Evolutionary conservation across 2,329 filamentous ascomycete genomes (phyloP), one percentile per base, ranked within the genome.

Genomic region (Keithomyces neogunnii): DNA sequence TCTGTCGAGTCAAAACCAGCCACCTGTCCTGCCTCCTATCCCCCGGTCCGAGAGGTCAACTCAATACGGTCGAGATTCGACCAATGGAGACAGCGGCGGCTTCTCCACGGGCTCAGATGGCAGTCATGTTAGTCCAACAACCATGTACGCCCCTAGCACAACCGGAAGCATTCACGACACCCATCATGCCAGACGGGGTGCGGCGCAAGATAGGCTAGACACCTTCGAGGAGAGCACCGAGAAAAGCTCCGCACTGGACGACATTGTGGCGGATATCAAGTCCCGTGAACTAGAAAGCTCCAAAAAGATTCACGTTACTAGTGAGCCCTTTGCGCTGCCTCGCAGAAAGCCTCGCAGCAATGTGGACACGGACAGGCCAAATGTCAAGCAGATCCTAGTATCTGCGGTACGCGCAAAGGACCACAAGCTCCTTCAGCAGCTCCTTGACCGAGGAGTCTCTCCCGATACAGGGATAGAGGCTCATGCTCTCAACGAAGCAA

Each of bases 321-420:
- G 71, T 5, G 77, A 80, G 46, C 73, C 75, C 5, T 63, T 64
- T 31, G 66, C 64, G 10, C 76, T 80, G 70, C 78, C 78, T 1
- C 73, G 75, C 47, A 77, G 73, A 70, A 69, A 67, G 39, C 75
- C 78, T 2, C 70, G 76, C 46, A 73, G 72, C 56, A 69, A 62
- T 2, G 61, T 63, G 0, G 73, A 71, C 5, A 62, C 68, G 3
- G 73, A 75, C 33, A 68, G 69, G 0, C 62, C 69, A 1, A 72
- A 71, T 48, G 65, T 77, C 57, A 74, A 69, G 59, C 63, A 69
- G 2, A 73, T 77, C 3, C 68, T 84, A 0, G 59, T 78, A 2
- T 71, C 73, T 5, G 80, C 81, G 3, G 71, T 84, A 10, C 73
- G 78, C n/a, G 69, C 70, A 36, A 75, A 71, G 58, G 82, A 84